Conservation (phyloP, 1,284 basidiomycete species). For the Irpex sp. region DNA sequence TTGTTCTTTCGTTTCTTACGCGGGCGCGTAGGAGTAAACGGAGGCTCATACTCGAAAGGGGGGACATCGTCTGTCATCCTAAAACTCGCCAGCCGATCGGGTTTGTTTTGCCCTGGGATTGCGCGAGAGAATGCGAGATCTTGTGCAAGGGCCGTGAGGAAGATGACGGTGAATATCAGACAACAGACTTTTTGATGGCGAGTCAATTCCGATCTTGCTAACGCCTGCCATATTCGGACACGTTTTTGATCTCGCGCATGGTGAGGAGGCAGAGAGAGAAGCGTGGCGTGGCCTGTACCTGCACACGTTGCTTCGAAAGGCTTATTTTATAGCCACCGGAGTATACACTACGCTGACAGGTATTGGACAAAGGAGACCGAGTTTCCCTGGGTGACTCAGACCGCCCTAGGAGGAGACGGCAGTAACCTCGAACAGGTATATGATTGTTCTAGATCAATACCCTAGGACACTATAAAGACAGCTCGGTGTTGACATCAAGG, state of each 20-base stretch:
- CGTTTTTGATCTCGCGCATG: not conserved
- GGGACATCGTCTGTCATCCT: slow-evolving; percentile 4
- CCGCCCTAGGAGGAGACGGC: not conserved
- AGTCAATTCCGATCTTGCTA: not conserved
- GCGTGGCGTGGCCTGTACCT: not conserved
- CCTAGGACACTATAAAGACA: not conserved
- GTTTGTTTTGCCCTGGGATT: not conserved
- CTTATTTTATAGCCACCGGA: not conserved
- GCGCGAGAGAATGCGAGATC: not conserved
- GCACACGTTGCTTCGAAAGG: not conserved
- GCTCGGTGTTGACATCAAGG: not conserved
- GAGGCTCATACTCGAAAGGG: slow-evolving; percentile 32
- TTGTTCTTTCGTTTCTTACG: slow-evolving; percentile 30
- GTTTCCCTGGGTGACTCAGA: not conserved
- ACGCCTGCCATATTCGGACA: not conserved
- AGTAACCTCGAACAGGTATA: not conserved
- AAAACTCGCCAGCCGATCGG: not conserved
- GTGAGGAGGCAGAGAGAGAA: not conserved
- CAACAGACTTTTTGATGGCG: not conserved
- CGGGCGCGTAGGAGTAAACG: slow-evolving; percentile 32
- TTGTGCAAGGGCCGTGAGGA: not conserved
- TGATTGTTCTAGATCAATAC: not conserved
- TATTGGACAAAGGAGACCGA: not conserved
- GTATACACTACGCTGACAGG: not conserved
- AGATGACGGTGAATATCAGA: not conserved